Evolutionary conservation across 2,329 filamentous ascomycete species (phyloP).

Genomic region (Fusarium algeriense): DNA sequence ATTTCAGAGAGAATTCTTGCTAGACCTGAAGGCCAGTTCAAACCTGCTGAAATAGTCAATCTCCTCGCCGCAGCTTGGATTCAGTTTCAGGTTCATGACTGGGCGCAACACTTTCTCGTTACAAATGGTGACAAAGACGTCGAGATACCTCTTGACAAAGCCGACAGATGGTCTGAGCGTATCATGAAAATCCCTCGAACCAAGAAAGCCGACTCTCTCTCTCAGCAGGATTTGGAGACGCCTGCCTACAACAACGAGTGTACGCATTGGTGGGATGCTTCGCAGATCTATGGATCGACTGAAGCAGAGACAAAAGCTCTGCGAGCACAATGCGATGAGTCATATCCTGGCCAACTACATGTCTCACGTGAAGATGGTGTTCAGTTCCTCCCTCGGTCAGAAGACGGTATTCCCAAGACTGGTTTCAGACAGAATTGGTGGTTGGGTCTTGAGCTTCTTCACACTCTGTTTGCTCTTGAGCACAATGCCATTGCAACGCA

Average conservation of each 20-base stretch:
- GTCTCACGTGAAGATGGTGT: neutral
- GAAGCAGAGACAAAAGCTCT: constrained; percentile 16
- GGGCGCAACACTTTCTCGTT: constrained; percentile 12
- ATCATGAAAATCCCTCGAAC: constrained; percentile 18
- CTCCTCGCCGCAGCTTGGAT: constrained; percentile 33
- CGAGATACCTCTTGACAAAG: constrained; percentile 3
- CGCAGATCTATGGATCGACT: constrained; percentile 31
- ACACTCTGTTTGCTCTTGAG: constrained; percentile 25
- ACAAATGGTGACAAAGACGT: constrained; percentile 4
- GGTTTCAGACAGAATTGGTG: constrained; percentile 33
- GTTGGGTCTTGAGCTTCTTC: constrained; percentile 27
- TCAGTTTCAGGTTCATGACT: constrained; percentile 31
- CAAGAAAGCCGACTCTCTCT: neutral
- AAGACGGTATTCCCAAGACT: constrained; percentile 23
- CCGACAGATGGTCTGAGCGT: constrained; percentile 11
- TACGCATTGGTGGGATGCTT: constrained; percentile 32
- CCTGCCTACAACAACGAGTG: constrained; percentile 28
- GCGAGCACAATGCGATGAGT: neutral
- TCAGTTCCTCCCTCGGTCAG: constrained; percentile 15
- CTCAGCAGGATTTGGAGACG: constrained; percentile 5
- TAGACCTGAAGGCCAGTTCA: constrained; percentile 24
- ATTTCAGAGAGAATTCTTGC: constrained; percentile 26
- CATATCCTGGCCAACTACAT: constrained; percentile 7
- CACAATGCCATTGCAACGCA: constrained; percentile 28
- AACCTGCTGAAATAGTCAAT: constrained; percentile 27